Evolutionary conservation across 192 early-diverging fungal genomes (phyloP), one percentile per base, ranked within the genome.

Genomic region (Entrophospora sp.): DNA sequence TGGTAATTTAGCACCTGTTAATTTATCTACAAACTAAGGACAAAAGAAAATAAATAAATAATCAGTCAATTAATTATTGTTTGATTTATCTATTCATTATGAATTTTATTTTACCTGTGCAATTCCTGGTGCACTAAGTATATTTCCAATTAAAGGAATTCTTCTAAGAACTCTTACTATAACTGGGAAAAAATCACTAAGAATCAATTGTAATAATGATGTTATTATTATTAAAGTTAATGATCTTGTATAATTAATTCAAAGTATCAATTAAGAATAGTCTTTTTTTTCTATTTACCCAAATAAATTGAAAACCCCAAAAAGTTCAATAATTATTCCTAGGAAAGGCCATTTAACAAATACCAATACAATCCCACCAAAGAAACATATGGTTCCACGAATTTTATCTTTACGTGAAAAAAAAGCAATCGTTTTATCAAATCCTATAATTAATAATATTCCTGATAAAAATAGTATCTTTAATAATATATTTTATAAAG

Each of bases 231-330:
- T 34, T 8, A 18, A 43, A 13, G 14, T 40, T 2, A 56, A 34
- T 45, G 10, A 25, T 36, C 64, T 48, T 16, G 5, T 22, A 37
- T 25, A 32, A 51, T 40, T 38, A 14, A 28, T 27, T 13, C 3
- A 60, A 44, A 24, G 14, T n/a, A 25, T 56, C 30, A 30, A 60
- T 1, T 13, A 24, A 51, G 8, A 7, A n/a, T 84, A n/a, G n/a
- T n/a, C n/a, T n/a, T n/a, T n/a, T n/a, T n/a, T n/a, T n/a, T n/a
- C n/a, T n/a, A n/a, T n/a, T n/a, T n/a, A 92, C 89, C 92, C 95
- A 85, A 98, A 98, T 43, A 98, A 75, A 71, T 98, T 98, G 51
- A 98, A 81, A 70, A 98, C 95, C 7, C 95, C 95, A 83, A 96
- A 91, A 16, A 83, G 70, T 68, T 98, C 95, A 43, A 96, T 81